phyloP scores from a whole-genome alignment of 805 yeast species.

The Clavispora vitiphila region DNA sequence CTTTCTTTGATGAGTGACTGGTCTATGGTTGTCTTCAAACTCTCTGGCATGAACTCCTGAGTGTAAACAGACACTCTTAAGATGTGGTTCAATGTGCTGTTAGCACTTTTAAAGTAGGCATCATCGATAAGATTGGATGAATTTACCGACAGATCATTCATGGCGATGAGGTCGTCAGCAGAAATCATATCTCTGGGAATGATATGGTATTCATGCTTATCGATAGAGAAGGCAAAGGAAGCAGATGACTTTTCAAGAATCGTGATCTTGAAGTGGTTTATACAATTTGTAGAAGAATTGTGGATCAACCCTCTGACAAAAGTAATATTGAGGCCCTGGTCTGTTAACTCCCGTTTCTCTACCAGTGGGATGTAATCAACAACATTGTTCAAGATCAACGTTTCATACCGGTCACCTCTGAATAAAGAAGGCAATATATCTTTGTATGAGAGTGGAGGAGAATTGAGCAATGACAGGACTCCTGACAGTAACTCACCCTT shows the following conservation, averaged over 20 bases:
- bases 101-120: slow-evolving; percentile 26
- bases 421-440: slow-evolving; percentile 11
- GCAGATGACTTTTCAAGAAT: slow-evolving; percentile 20
- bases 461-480: slow-evolving; percentile 18
- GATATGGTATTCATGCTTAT: slow-evolving; percentile 35
- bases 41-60: slow-evolving; percentile 46
- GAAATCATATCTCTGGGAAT: slow-evolving; percentile 21
- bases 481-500: not conserved
- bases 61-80: slow-evolving; percentile 49
- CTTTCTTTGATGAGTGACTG: slow-evolving; percentile 48
- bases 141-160: slow-evolving; percentile 10
- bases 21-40: slow-evolving; percentile 42
- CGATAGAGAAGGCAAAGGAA: slow-evolving; percentile 17
- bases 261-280: slow-evolving; percentile 27
- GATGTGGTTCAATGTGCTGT: slow-evolving; percentile 22
- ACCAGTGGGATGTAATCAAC: slow-evolving; percentile 30
- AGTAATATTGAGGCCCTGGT: slow-evolving; percentile 15
- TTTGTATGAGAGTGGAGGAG: slow-evolving; percentile 36
- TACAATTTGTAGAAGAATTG: slow-evolving; percentile 4
- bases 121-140: slow-evolving; percentile 24
- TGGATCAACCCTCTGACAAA: slow-evolving; percentile 31
- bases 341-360: slow-evolving; percentile 16
- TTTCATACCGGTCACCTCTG: slow-evolving; percentile 8
- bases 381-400: slow-evolving; percentile 33
- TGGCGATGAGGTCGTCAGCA: slow-evolving; percentile 23